Percentiles rank a stretch among this genome's conserved stretches.
Conservation (phyloP, 495 filamentous ascomycete genomes). For the Xylaria venustula region DNA sequence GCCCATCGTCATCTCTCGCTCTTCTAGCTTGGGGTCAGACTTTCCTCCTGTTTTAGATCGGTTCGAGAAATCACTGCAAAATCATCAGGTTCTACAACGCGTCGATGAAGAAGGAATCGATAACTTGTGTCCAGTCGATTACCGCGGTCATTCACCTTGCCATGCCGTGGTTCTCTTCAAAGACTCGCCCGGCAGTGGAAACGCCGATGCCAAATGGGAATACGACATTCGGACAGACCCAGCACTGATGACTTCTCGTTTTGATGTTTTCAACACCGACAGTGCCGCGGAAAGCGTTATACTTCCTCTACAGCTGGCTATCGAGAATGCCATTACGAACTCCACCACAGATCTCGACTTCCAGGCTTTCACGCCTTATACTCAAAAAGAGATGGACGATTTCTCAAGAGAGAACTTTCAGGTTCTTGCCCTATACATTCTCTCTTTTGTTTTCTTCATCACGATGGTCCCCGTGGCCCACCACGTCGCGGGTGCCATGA, state of each 20-base stretch:
- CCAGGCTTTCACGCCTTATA: constrained; percentile 62
- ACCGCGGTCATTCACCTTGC: constrained; percentile 62
- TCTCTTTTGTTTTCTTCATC: constrained; percentile 61
- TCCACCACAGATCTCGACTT: constrained; percentile 48
- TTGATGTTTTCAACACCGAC: constrained; percentile 51
- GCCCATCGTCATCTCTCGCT: constrained; percentile 64
- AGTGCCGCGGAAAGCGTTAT: constrained; percentile 62
- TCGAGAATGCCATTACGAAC: constrained; percentile 65
- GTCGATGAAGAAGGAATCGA: constrained; percentile 48
- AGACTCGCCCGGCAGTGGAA: constrained; percentile 60
- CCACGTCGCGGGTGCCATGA: constrained; percentile 62
- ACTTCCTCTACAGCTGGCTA: constrained; percentile 64
- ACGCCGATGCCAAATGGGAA: constrained; percentile 58
- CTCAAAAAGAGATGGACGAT: constrained; percentile 53
- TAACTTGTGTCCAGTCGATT: constrained; percentile 55
- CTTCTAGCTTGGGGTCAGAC: constrained; percentile 57
- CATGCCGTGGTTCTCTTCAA: constrained; percentile 66
- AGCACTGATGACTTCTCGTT: constrained; percentile 38
- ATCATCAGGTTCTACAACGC: constrained; percentile 49
- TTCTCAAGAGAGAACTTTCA: constrained; percentile 59
- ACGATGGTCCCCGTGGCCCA: constrained; percentile 62
- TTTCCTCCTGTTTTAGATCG: constrained; percentile 61
- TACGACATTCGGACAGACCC: constrained; percentile 69
- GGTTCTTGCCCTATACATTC: constrained; percentile 50
- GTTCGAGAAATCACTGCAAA: constrained; percentile 45